A percentile compares a stretch with the other conserved stretches of the same genome.
Conservation (phyloP, 208 protist species). For the Acanthamoeba lenticulata region DNA sequence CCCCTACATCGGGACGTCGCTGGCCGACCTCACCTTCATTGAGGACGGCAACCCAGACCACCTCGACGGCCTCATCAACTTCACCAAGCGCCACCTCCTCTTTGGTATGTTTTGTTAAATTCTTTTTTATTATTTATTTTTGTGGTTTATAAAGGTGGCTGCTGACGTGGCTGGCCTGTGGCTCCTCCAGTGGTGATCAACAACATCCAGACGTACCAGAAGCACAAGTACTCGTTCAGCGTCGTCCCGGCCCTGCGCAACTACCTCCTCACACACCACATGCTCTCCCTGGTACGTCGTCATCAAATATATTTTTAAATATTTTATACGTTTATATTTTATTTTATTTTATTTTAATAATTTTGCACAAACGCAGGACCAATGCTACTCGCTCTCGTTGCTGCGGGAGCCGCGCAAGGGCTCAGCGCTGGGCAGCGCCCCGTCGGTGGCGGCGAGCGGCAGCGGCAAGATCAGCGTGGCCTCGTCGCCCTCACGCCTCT, state of each 20-base stretch:
- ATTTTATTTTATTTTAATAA: neutral
- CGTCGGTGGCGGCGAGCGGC: too few species aligned
- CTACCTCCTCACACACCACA: constrained; percentile 36
- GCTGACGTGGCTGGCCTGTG: neutral
- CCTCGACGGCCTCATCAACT: constrained; percentile 61
- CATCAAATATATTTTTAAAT: too few species aligned
- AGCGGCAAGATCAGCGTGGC: neutral
- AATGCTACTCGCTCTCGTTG: constrained; percentile 43
- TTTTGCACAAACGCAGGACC: neutral
- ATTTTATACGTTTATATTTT: too few species aligned
- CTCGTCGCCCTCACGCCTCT: neutral
- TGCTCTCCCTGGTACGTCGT: neutral
- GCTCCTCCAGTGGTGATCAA: neutral
- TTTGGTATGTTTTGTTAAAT: neutral
- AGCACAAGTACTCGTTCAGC: constrained; percentile 25
- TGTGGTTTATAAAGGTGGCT: neutral
- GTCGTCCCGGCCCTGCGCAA: neutral
- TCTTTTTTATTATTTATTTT: neutral
- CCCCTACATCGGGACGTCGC: constrained; percentile 29
- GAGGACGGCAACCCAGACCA: constrained; percentile 60
- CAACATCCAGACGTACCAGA: constrained; percentile 33
- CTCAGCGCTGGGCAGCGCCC: neutral
- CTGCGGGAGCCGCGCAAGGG: constrained; percentile 1
- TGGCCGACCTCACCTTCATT: constrained; percentile 13
- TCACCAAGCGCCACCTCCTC: constrained; percentile 13